A percentile compares a stretch with the other conserved stretches of the same genome.
Evolutionary conservation across 306 rosid species (phyloP).

Genomic region (Gynostemma pentaphyllum): DNA sequence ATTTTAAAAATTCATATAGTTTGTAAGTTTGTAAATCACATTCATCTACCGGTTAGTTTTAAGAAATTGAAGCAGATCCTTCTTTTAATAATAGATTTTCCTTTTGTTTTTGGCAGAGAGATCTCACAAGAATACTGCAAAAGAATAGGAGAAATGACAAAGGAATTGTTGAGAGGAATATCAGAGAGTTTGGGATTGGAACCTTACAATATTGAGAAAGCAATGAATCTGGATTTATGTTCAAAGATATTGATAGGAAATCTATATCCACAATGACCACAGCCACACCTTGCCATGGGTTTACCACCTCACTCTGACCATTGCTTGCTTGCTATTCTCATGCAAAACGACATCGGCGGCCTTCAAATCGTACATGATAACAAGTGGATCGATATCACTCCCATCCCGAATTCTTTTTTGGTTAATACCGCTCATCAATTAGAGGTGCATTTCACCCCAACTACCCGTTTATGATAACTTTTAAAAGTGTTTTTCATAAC

Average conservation of each 20-base stretch:
- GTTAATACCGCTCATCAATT: slow-evolving; percentile 41
- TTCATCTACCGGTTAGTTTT: too few species aligned
- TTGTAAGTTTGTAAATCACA: too few species aligned
- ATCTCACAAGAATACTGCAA: slow-evolving; percentile 18
- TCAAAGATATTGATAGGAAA: slow-evolving; percentile 27
- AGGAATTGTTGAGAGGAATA: slow-evolving; percentile 40
- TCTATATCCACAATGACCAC: slow-evolving; percentile 51
- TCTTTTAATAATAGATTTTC: too few species aligned
- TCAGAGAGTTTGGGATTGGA: slow-evolving; percentile 34
- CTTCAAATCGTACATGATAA: slow-evolving; percentile 36
- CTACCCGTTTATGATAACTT: too few species aligned
- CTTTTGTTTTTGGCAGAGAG: slow-evolving; percentile 18
- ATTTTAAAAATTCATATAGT: too few species aligned
- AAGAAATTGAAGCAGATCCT: too few species aligned
- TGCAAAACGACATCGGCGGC: slow-evolving; percentile 32
- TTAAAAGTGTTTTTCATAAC: too few species aligned
- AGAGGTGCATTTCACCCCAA: slow-evolving; percentile 27
- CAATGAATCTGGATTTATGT: slow-evolving; percentile 17
- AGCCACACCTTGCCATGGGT: slow-evolving; percentile 40
- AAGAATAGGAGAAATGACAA: slow-evolving; percentile 16
- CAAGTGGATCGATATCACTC: slow-evolving; percentile 31
- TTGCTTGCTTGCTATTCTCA: slow-evolving; percentile 35
- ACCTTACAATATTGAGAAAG: slow-evolving; percentile 17
- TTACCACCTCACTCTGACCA: slow-evolving; percentile 49
- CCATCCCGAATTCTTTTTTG: slow-evolving; percentile 40